phyloP scores from a whole-genome alignment of 2,329 filamentous ascomycete species.

The Diaporthe capsici region DNA sequence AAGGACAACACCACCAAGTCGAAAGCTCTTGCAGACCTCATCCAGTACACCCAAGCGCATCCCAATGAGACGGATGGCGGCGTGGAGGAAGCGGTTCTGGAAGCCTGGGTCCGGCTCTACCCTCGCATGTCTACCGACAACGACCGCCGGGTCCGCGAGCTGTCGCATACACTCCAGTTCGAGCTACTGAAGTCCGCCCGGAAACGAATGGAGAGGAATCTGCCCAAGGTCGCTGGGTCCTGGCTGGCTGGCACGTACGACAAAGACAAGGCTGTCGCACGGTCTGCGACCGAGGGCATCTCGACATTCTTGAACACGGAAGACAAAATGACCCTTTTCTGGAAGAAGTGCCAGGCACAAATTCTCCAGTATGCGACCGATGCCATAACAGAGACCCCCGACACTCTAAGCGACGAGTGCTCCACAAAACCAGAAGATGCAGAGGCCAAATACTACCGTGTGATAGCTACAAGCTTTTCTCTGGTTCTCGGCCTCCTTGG shows the following conservation, averaged over 20 bases:
- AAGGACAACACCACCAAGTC: constrained; percentile 93
- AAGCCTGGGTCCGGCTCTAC: constrained; percentile 91
- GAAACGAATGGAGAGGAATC: constrained; percentile 85
- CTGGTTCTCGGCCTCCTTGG: constrained; percentile 68
- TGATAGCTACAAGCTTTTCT: constrained; percentile 70
- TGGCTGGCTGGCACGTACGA: constrained; percentile 95
- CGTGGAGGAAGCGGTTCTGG: constrained; percentile 85
- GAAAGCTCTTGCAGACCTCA: constrained; percentile 89
- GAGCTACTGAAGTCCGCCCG: constrained; percentile 74
- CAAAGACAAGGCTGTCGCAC: constrained; percentile 81
- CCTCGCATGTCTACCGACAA: constrained; percentile 92
- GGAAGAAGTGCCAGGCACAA: constrained; percentile 83
- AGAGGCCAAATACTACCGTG: constrained; percentile 86
- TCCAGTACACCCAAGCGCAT: constrained; percentile 61
- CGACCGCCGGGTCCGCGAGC: constrained; percentile 87
- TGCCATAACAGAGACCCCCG: constrained; percentile 83
- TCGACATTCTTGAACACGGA: constrained; percentile 81
- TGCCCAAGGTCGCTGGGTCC: constrained; percentile 84
- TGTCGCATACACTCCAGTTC: constrained; percentile 82
- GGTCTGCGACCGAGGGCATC: constrained; percentile 83
- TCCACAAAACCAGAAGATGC: constrained; percentile 88
- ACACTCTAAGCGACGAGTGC: constrained; percentile 90
- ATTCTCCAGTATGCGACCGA: constrained; percentile 87
- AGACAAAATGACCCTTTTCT: constrained; percentile 83
- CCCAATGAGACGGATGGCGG: constrained; percentile 66